Conservation (phyloP, 306 rosid genomes). For the Vicia villosa region DNA sequence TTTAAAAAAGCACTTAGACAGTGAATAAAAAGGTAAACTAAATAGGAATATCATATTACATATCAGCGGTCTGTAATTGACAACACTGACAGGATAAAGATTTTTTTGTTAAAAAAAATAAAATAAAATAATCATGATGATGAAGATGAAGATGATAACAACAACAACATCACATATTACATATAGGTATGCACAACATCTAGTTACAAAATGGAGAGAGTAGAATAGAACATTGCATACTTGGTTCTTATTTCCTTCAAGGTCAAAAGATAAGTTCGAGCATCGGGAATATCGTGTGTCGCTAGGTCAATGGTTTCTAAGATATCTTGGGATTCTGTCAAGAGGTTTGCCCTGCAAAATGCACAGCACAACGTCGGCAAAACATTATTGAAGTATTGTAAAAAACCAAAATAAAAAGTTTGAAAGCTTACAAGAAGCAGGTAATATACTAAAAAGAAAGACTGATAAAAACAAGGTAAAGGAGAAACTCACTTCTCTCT, state of each 20-base stretch:
- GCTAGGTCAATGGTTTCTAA: conserved; percentile 50
- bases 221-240: conserved; percentile 47
- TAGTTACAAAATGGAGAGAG: conserved; percentile 31
- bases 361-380: conserved; percentile 29
- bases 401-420: background rate
- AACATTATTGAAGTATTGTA: background rate
- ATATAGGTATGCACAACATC: conserved; percentile 1
- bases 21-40: conserved; percentile 6
- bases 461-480: conserved; percentile 28
- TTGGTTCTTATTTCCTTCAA: conserved; percentile 78
- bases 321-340: conserved; percentile 72
- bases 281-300: conserved; percentile 86
- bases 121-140: no score
- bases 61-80: background rate
- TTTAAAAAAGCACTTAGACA: conserved; percentile 6
- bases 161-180: background rate
- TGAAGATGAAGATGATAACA: no score
- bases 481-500: conserved; percentile 76
- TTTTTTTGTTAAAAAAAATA: no score
- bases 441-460: background rate
- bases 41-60: background rate
- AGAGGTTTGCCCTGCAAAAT: conserved; percentile 67
- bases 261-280: conserved; percentile 80
- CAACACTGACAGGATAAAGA: no score
- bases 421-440: background rate